phyloP scores from a whole-genome alignment of 2,329 filamentous ascomycete species.

The Rugonectria rugulosa region DNA sequence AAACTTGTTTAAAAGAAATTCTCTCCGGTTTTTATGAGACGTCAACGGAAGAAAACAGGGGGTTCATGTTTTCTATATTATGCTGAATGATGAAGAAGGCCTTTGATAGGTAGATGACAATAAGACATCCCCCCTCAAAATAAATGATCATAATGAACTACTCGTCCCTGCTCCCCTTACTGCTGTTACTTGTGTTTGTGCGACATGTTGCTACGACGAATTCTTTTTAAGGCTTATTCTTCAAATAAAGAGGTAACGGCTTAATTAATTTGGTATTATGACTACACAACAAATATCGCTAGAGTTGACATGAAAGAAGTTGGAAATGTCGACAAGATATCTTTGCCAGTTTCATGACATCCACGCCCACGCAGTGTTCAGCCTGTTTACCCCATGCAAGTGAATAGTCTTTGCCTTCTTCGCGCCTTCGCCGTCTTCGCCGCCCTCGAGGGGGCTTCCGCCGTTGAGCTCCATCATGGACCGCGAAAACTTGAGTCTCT shows the following conservation, averaged over 20 bases:
- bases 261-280: too few relatives aligned
- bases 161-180: too few relatives aligned
- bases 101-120: conserved; percentile 58
- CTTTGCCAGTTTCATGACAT: conserved; percentile 35
- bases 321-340: too few relatives aligned
- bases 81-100: conserved; percentile 55
- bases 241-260: too few relatives aligned
- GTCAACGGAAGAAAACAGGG: conserved; percentile 52
- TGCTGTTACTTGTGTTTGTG: too few relatives aligned
- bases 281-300: too few relatives aligned
- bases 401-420: conserved; percentile 37
- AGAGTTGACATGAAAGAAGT: too few relatives aligned
- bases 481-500: conserved; percentile 29
- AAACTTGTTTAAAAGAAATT: conserved; percentile 54
- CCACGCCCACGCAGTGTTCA: conserved; percentile 41
- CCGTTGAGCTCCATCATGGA: conserved; percentile 40
- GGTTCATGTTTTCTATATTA: conserved; percentile 51
- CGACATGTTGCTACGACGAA: too few relatives aligned
- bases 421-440: conserved; percentile 16
- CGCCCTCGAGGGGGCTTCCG: conserved; percentile 24
- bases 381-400: conserved; percentile 39
- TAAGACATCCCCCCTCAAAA: conserved; percentile 65
- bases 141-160: background rate
- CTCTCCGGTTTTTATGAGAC: conserved; percentile 55
- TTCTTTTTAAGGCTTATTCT: too few relatives aligned